Evolutionary conservation across 2,329 filamentous ascomycete genomes (phyloP).

Genomic region (Phialemonium atrogriseum): DNA sequence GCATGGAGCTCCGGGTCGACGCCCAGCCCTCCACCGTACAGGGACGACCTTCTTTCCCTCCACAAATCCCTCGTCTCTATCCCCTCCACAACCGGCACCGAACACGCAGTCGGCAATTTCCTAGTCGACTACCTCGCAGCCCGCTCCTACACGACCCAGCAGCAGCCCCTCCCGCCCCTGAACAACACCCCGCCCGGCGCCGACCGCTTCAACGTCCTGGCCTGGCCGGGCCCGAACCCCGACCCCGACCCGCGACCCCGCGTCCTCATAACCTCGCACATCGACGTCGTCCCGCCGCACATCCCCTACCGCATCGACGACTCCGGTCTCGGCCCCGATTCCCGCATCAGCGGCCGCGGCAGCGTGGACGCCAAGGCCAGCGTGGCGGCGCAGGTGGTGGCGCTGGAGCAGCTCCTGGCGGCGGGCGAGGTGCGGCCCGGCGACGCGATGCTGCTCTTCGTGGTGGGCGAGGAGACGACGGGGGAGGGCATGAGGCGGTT

Average conservation of each 20-base stretch:
- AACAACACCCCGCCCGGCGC: constrained; percentile 18
- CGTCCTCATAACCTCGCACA: constrained; percentile 69
- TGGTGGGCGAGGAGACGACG: constrained; percentile 74
- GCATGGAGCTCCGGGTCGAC: too few species aligned
- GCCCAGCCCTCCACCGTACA: constrained; percentile 26
- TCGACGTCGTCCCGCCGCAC: constrained; percentile 69
- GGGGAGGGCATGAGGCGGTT: constrained; percentile 72
- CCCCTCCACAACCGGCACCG: constrained; percentile 62
- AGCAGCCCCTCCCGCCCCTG: constrained; percentile 30
- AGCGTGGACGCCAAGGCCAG: constrained; percentile 64
- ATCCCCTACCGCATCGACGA: constrained; percentile 57
- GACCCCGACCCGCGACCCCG: constrained; percentile 34
- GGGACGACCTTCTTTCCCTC: constrained; percentile 54
- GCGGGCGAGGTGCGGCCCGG: constrained; percentile 21
- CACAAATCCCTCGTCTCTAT: constrained; percentile 70
- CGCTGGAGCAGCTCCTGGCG: constrained; percentile 47
- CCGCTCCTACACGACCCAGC: constrained; percentile 33
- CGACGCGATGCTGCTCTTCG: constrained; percentile 46
- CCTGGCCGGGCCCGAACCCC: constrained; percentile 46
- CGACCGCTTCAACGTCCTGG: constrained; percentile 66
- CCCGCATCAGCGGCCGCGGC: constrained; percentile 62
- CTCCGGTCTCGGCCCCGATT: constrained; percentile 26
- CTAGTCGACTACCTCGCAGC: constrained; percentile 56
- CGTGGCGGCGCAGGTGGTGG: constrained; percentile 66
- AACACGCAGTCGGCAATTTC: constrained; percentile 60